Conservation (phyloP, 2,329 filamentous ascomycete genomes). For the Parastagonospora avenae region DNA sequence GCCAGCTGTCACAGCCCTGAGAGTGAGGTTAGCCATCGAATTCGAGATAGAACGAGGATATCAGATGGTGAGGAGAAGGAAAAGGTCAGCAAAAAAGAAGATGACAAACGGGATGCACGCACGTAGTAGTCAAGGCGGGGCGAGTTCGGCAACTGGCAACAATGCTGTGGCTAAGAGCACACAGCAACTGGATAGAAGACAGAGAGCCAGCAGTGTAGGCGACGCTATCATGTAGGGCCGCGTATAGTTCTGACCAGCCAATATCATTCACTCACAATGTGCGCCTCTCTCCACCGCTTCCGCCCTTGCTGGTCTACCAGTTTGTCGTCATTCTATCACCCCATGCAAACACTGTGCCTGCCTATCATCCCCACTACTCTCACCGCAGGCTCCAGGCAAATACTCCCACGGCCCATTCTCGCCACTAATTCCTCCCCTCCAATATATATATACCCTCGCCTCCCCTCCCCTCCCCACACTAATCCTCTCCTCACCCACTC, state of each 20-base stretch:
- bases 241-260: background rate
- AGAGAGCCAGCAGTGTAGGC: conserved; percentile 38
- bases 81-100: conserved; percentile 25
- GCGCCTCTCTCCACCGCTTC: background rate
- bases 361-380: background rate
- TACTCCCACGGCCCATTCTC: too few species aligned
- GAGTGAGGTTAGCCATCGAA: conserved; percentile 82
- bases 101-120: too few species aligned
- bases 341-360: too few species aligned
- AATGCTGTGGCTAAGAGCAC: conserved; percentile 12
- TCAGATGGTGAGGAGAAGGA: conserved; percentile 70
- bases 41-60: conserved; percentile 87
- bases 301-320: background rate
- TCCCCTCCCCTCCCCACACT: background rate
- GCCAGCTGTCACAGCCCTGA: conserved; percentile 83
- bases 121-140: conserved; percentile 25
- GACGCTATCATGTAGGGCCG: conserved; percentile 7
- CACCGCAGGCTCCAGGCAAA: background rate
- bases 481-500: background rate
- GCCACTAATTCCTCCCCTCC: too few species aligned
- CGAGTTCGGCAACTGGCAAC: conserved; percentile 11
- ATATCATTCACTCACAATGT: background rate
- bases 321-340: too few species aligned
- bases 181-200: conserved; percentile 16
- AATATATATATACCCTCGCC: background rate